Conservation (phyloP, 169 alveolate genomes). For the Plasmodium ovale region DNA sequence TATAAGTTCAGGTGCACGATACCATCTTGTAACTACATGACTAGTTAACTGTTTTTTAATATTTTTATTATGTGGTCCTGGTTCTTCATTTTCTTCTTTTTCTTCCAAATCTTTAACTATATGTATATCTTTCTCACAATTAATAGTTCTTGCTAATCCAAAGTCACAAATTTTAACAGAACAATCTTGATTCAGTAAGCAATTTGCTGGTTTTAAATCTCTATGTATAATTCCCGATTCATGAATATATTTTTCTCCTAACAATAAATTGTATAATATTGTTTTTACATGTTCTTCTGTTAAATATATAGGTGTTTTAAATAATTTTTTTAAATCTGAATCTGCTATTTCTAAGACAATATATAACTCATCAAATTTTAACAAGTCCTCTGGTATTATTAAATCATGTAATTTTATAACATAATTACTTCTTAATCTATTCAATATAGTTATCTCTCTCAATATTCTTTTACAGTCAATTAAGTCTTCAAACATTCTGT, state of each 20-base stretch:
- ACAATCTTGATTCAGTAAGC: conserved; percentile 98
- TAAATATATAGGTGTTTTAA: conserved; percentile 94
- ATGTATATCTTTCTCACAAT: conserved; percentile 55
- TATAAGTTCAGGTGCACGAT: conserved; percentile 99
- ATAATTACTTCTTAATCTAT: conserved; percentile 93
- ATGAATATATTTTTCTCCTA: conserved; percentile 96
- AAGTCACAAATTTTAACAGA: conserved; percentile 98
- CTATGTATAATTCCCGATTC: conserved; percentile 97
- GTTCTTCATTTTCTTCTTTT: conserved; percentile 75
- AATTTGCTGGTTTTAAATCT: conserved; percentile 98
- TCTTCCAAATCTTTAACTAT: conserved; percentile 63
- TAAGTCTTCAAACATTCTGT: conserved; percentile 96
- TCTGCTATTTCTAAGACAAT: conserved; percentile 98
- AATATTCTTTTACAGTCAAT: conserved; percentile 97
- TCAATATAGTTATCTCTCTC: conserved; percentile 95
- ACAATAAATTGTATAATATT: conserved; percentile 93
- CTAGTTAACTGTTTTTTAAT: conserved; percentile 96
- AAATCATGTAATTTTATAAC: conserved; percentile 94
- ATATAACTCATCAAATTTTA: conserved; percentile 95
- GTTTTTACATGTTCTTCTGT: conserved; percentile 94
- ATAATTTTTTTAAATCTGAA: conserved; percentile 96
- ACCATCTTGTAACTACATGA: conserved; percentile 99
- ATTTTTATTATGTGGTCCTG: conserved; percentile 80
- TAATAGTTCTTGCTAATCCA: conserved; percentile 95
- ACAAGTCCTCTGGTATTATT: conserved; percentile 92